phyloP scores from a whole-genome alignment of 345 rosid species.

The Brassica cretica region DNA sequence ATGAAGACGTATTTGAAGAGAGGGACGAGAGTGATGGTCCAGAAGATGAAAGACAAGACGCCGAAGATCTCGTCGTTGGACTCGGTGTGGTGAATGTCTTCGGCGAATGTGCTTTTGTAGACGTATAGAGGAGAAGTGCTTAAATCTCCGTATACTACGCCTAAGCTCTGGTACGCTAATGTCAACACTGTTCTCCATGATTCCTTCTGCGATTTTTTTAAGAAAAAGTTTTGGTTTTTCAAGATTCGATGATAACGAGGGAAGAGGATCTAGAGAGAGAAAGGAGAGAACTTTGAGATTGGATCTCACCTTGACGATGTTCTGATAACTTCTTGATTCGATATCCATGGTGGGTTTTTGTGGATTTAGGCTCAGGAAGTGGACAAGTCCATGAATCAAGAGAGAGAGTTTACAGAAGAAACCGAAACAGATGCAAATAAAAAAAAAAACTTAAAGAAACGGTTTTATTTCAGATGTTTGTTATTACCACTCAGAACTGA shows the following conservation, averaged over 20 bases:
- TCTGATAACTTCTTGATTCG: slow-evolving; percentile 50
- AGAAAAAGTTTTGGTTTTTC: too few species aligned
- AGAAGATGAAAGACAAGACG: slow-evolving; percentile 78
- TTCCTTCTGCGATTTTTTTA: slow-evolving; percentile 49
- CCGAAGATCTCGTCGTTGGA: slow-evolving; percentile 89
- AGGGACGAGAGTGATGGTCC: slow-evolving; percentile 87
- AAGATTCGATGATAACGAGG: slow-evolving; percentile 29
- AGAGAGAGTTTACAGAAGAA: neutral
- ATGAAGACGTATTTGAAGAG: slow-evolving; percentile 77
- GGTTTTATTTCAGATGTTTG: neutral
- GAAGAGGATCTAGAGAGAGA: neutral
- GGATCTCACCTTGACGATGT: slow-evolving; percentile 52
- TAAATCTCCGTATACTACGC: slow-evolving; percentile 95
- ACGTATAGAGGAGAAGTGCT: slow-evolving; percentile 85
- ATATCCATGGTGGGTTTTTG: slow-evolving; percentile 56
- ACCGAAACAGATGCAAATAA: neutral
- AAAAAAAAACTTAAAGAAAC: neutral
- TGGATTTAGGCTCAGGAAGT: slow-evolving; percentile 22
- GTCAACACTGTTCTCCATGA: slow-evolving; percentile 83
- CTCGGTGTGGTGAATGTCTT: slow-evolving; percentile 69
- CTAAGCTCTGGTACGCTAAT: slow-evolving; percentile 76
- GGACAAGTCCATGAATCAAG: slow-evolving; percentile 35
- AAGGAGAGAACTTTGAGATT: neutral
- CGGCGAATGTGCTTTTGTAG: slow-evolving; percentile 76
- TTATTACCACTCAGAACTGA: slow-evolving; percentile 22